Base-by-base conservation (phyloP, 1,284 basidiomycete species). In the Cryptococcus sp. region DNA sequence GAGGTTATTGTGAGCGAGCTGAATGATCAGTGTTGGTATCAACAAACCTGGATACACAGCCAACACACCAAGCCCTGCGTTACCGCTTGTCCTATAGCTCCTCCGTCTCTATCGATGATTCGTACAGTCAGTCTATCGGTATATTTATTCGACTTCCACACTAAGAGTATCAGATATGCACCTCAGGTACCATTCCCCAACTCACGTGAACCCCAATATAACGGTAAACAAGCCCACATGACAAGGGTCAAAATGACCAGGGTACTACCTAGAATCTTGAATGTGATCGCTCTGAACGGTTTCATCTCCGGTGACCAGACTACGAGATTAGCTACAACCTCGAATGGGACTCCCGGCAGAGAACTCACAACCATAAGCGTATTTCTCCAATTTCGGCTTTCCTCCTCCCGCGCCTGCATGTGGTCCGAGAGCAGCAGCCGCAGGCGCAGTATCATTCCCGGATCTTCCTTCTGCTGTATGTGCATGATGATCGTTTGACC, bases 131-230 rank as follows among this genome's bases (percentile, higher is more conserved):
- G 71, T 48, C 77, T 77, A 49, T 76, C 66, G 3, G 76, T 78
- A 57, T 73, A 76, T 7, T 52, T 44, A 51, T 73, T 67, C 5
- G 70, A 53, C 56, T 72, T 67, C 72, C 72, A 76, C 13, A 74
- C 60, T 72, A 61, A 33, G 53, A 14, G 23, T 44, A 43, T 13
- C 32, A 15, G n/a, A 13, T 11, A 14, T 23, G 11, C 7, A 14
- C n/a, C n/a, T n/a, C 38, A 15, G 35, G n/a, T 13, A n/a, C 34
- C 14, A 33, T 8, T 38, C 30, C 23, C 30, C 36, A 44, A 70
- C 57, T 72, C 64, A 59, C 80, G 68, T 8, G 78, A 79, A 15
- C 79, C 80, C 79, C 79, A 81, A 63, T 80, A 81, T 4, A 74
- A 38, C 4, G 73, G 70, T 1, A 71, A 60, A 56, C 67, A 70